Conservation (phyloP, 2,329 filamentous ascomycete species). For the Fusarium compactum region DNA sequence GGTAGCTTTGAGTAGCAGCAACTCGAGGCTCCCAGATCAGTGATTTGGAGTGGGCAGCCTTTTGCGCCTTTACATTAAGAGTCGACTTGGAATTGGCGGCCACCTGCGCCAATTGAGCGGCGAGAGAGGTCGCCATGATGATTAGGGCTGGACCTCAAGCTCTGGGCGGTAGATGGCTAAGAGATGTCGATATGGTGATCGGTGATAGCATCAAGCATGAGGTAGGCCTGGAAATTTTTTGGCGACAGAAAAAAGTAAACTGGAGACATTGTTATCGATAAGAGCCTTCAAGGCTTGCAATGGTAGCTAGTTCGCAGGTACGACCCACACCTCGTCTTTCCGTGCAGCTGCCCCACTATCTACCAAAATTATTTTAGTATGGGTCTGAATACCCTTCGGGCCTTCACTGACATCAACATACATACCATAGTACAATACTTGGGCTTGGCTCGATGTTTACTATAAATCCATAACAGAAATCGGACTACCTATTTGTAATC, state of each 20-base stretch:
- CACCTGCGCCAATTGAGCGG: slow-evolving; percentile 93
- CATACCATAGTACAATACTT: not conserved
- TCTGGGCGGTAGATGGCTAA: slow-evolving; percentile 41
- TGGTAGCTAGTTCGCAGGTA: not conserved
- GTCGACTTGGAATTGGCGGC: slow-evolving; percentile 90
- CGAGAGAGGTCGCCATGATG: slow-evolving; percentile 84
- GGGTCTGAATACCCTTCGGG: not conserved
- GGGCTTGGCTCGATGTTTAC: not conserved
- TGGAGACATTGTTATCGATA: slow-evolving; percentile 51
- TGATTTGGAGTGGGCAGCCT: slow-evolving; percentile 91
- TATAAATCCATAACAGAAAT: not conserved
- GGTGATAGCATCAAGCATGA: slow-evolving; percentile 39
- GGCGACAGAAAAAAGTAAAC: slow-evolving; percentile 39
- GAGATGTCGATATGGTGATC: slow-evolving; percentile 37
- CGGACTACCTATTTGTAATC: not conserved
- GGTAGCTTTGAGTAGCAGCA: slow-evolving; percentile 89
- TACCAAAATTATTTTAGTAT: not conserved
- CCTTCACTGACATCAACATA: not conserved
- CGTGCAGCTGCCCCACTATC: not conserved
- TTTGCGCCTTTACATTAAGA: slow-evolving; percentile 92
- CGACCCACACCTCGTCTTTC: not conserved
- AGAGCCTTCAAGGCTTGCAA: slow-evolving; percentile 12
- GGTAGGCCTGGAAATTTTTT: slow-evolving; percentile 49
- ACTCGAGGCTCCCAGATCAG: slow-evolving; percentile 90
- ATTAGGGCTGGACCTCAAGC: slow-evolving; percentile 44